Evolutionary conservation across 2,329 filamentous ascomycete genomes (phyloP), one percentile per base, ranked within the genome.

Genomic region (Aureobasidium sp.): DNA sequence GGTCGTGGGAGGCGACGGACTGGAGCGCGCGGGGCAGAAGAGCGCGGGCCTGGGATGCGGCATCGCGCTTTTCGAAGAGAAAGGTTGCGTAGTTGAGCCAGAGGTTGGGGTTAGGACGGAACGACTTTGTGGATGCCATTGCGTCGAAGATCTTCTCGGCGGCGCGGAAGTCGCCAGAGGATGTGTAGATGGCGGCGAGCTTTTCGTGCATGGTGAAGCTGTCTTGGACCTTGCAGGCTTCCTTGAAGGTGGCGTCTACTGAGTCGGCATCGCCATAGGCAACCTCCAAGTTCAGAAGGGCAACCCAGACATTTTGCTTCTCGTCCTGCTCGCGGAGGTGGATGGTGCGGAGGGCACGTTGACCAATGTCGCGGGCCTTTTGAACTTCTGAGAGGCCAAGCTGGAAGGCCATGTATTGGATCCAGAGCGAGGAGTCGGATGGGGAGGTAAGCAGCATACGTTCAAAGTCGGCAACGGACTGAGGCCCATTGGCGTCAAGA

Each of bases 381-480:
- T 87, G 85, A 22, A 95, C 81, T 76, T 99, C 94, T 71, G 90
- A 90, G 58, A 96, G 84, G 72, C 96, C 88, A 74, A 97, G 87
- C 76, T 97, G 91, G 82, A 96, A 96, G n/a, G 92, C 91, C 91
- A 99, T 97, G 78, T 99, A 99, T 67, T 90, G 85, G 61, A 97
- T 90, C 94, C 94, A 99, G 31, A 97, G 83, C 65, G 88, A 81
- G 0, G 93, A 95, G n/a, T 90, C 93, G 76, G 97, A 91, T 2
- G 94, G 91, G 72, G 96, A 89, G 62, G 91, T 90, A 25, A 99
- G 84, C 45, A 99, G 84, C 27, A 97, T 86, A 68, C 94, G 88
- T 77, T 99, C 95, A 74, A 91, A 99, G 75, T 99, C 95, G 65
- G 89, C 90, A 17, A 90, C 84, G 1, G 90, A 93, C 72, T 95